phyloP scores from a whole-genome alignment of 2,329 filamentous ascomycete genomes.

The Colletotrichum sublineola region DNA sequence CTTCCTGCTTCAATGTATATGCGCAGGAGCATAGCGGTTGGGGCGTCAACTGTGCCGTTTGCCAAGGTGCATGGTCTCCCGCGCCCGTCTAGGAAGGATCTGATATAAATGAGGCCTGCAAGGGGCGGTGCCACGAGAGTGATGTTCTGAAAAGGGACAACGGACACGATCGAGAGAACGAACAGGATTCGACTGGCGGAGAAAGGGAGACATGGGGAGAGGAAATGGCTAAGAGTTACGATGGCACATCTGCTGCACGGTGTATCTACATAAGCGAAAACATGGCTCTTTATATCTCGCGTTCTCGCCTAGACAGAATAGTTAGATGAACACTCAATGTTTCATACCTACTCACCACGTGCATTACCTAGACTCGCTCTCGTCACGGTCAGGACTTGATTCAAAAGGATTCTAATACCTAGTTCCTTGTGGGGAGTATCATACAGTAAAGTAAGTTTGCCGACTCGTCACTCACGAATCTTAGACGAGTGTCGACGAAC shows the following conservation, averaged over 20 bases:
- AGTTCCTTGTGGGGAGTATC: constrained; percentile 29
- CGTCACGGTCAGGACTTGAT: neutral
- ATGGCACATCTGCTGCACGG: neutral
- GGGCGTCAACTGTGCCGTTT: constrained; percentile 27
- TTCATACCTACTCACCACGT: neutral
- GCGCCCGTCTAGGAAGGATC: neutral
- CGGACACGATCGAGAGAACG: neutral
- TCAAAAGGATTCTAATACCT: constrained; percentile 31
- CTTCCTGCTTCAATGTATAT: constrained; percentile 28
- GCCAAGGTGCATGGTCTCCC: constrained; percentile 21
- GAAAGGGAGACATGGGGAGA: neutral
- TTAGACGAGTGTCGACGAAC: neutral
- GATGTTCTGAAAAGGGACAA: neutral
- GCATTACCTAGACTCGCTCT: too few species aligned
- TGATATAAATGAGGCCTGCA: neutral
- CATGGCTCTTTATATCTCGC: neutral
- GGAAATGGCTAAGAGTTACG: neutral
- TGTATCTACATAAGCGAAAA: neutral
- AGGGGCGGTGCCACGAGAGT: neutral
- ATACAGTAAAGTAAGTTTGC: constrained; percentile 13
- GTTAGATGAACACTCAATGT: neutral
- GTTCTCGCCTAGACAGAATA: neutral
- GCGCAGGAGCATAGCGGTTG: constrained; percentile 4
- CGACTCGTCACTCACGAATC: constrained; percentile 1
- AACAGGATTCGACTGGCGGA: neutral